Percentiles rank a stretch among this genome's conserved stretches.
These are phyloP conservation scores for Pseudomicrostroma phylloplanum DNA, from an alignment of 1,284 basidiomycete genomes.

Conservation along the genomic window DNA sequence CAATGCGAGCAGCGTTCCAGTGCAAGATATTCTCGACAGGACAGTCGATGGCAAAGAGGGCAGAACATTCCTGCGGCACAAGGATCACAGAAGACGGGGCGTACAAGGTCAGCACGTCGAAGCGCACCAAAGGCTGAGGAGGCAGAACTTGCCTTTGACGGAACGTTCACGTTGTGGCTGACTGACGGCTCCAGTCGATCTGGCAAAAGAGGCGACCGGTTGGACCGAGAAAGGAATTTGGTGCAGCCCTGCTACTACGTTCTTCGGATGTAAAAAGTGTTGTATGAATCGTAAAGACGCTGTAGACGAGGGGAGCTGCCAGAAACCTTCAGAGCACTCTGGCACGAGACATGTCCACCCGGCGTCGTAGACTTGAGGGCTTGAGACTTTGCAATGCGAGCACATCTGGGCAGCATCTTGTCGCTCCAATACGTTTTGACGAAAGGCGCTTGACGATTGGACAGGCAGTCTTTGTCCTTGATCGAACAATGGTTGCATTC, in stretches of 20 bases:
- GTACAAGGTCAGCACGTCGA: neutral
- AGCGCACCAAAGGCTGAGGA: too few relatives aligned
- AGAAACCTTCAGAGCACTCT: slow-evolving; percentile 20
- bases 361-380: slow-evolving; percentile 16
- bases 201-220: neutral
- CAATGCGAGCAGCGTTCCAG: slow-evolving; percentile 4
- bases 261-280: neutral
- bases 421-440: too few relatives aligned
- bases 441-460: too few relatives aligned
- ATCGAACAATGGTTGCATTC: too few relatives aligned
- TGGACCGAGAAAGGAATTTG: neutral
- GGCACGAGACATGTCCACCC: slow-evolving; percentile 27
- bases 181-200: neutral
- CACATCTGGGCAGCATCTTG: slow-evolving; percentile 5
- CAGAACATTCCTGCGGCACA: slow-evolving; percentile 7
- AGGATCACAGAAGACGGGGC: neutral
- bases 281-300: neutral
- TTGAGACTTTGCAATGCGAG: neutral
- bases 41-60: slow-evolving; percentile 9
- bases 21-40: slow-evolving; percentile 6
- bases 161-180: too few relatives aligned
- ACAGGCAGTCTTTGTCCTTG: too few relatives aligned
- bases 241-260: neutral
- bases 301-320: neutral
- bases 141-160: too few relatives aligned